Evolutionary conservation across 495 filamentous ascomycete species (phyloP).

Genomic region (Sporormia fimetaria): DNA sequence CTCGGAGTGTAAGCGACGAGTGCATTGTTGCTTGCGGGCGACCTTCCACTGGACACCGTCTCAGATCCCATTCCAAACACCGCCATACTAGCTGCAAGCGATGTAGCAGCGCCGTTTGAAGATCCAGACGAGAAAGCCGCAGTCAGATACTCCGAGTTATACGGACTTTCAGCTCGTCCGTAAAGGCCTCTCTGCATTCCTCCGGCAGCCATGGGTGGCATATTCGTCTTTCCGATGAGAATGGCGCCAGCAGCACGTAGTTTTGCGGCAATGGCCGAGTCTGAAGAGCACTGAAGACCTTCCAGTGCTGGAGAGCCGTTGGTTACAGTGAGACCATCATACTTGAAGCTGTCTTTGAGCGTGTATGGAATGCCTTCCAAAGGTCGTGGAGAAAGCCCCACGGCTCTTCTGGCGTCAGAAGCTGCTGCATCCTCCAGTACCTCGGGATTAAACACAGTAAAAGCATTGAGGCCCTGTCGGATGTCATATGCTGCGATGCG

Average conservation of each 20-base stretch:
- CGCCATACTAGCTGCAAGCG: constrained; percentile 30
- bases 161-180: constrained; percentile 31
- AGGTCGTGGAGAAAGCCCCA: constrained; percentile 6
- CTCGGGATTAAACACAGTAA: constrained; percentile 28
- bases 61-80: constrained; percentile 30
- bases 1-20: constrained; percentile 32
- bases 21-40: constrained; percentile 32
- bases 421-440: constrained; percentile 32
- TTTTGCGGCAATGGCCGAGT: constrained; percentile 26
- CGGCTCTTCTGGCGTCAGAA: constrained; percentile 27
- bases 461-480: constrained; percentile 27
- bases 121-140: constrained; percentile 32
- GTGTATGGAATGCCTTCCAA: constrained; percentile 32
- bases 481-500: constrained; percentile 27
- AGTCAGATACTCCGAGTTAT: constrained; percentile 30
- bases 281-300: constrained; percentile 22
- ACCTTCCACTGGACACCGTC: constrained; percentile 28
- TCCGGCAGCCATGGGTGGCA: constrained; percentile 32
- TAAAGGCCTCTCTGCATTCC: constrained; percentile 33
- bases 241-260: constrained; percentile 29
- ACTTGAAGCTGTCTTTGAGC: constrained; percentile 32
- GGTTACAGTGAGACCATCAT: constrained; percentile 30
- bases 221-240: constrained; percentile 32
- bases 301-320: constrained; percentile 30
- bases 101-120: constrained; percentile 29